These are phyloP conservation scores for Sphaerulina musiva DNA, from an alignment of 2,329 filamentous ascomycete species.

Conservation along the genomic window DNA sequence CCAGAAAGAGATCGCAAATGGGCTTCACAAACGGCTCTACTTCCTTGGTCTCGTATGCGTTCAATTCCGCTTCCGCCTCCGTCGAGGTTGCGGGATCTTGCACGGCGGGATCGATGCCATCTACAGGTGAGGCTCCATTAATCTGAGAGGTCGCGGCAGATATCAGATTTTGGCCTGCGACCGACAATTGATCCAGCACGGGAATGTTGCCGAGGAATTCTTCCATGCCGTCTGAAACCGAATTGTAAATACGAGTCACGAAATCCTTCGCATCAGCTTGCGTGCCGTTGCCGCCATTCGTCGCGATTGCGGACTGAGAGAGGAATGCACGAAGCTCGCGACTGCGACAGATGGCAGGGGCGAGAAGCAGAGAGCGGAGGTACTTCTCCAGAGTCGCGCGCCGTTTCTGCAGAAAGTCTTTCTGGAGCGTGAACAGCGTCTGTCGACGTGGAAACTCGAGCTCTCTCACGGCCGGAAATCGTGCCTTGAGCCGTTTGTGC, in stretches of 20 bases:
- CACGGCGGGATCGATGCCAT: slow-evolving; percentile 35
- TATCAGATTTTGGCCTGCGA: slow-evolving; percentile 85
- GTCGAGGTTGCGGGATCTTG: slow-evolving; percentile 48
- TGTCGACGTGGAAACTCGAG: slow-evolving; percentile 88
- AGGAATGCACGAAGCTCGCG: slow-evolving; percentile 87
- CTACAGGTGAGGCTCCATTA: slow-evolving; percentile 38
- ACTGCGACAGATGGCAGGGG: slow-evolving; percentile 91
- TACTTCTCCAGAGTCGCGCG: slow-evolving; percentile 79
- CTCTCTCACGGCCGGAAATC: slow-evolving; percentile 80
- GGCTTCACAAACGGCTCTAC: slow-evolving; percentile 95
- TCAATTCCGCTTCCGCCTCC: slow-evolving; percentile 88
- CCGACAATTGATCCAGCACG: slow-evolving; percentile 86
- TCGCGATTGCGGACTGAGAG: slow-evolving; percentile 68
- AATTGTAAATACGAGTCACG: slow-evolving; percentile 91
- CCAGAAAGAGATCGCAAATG: slow-evolving; percentile 94
- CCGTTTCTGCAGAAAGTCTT: slow-evolving; percentile 88
- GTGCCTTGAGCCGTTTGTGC: slow-evolving; percentile 76
- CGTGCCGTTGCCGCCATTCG: slow-evolving; percentile 55
- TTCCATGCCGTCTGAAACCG: slow-evolving; percentile 95
- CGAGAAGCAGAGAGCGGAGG: slow-evolving; percentile 61
- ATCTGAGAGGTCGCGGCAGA: slow-evolving; percentile 59
- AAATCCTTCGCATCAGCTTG: slow-evolving; percentile 67
- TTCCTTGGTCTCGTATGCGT: slow-evolving; percentile 84
- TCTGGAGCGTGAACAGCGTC: slow-evolving; percentile 93
- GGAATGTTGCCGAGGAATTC: slow-evolving; percentile 95